A percentile compares a stretch with the other conserved stretches of the same genome.
phyloP scores from a whole-genome alignment of 1,284 basidiomycete genomes.

The Trametes hirsuta region DNA sequence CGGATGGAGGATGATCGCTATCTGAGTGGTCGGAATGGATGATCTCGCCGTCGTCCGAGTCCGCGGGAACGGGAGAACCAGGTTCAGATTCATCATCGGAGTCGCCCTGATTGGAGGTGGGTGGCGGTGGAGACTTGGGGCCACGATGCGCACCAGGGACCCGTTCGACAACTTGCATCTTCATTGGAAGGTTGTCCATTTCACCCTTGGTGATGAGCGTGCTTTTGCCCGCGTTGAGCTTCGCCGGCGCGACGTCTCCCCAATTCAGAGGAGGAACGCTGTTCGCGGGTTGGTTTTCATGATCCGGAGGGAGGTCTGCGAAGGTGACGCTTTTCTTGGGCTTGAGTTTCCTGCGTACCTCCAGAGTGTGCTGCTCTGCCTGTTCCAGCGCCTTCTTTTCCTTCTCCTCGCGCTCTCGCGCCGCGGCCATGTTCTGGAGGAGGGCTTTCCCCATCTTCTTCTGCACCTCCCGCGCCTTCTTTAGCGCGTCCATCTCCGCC shows the following conservation, averaged over 20 bases:
- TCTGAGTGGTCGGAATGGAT: conserved; percentile 30
- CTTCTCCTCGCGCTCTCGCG: conserved; percentile 44
- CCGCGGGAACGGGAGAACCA: conserved; percentile 36
- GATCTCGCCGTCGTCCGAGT: conserved; percentile 54
- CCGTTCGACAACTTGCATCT: conserved; percentile 69
- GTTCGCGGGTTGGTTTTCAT: conserved; percentile 25
- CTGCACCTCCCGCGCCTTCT: conserved; percentile 62
- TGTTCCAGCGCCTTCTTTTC: conserved; percentile 36
- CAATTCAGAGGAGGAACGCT: conserved; percentile 39
- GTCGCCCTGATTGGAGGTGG: conserved; percentile 33
- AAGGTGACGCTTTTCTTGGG: conserved; percentile 70
- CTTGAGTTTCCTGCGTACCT: conserved; percentile 30
- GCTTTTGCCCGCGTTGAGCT: conserved; percentile 43
- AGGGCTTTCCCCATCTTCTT: conserved; percentile 78
- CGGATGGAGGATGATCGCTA: conserved; percentile 15
- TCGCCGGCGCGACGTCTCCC: conserved; percentile 59
- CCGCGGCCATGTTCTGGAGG: conserved; percentile 48
- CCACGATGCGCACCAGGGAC: conserved; percentile 37
- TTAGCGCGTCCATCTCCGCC: conserved; percentile 54
- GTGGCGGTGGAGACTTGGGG: conserved; percentile 28
- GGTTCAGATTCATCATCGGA: conserved; percentile 54
- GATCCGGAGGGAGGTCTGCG: conserved; percentile 44
- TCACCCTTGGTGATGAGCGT: conserved; percentile 44
- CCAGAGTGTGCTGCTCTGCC: conserved; percentile 30
- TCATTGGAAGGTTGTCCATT: conserved; percentile 57